Evolutionary conservation across 768 basidiomycete genomes (phyloP), one percentile per base, ranked within the genome.

Genomic region (Mrakia frigida): DNA sequence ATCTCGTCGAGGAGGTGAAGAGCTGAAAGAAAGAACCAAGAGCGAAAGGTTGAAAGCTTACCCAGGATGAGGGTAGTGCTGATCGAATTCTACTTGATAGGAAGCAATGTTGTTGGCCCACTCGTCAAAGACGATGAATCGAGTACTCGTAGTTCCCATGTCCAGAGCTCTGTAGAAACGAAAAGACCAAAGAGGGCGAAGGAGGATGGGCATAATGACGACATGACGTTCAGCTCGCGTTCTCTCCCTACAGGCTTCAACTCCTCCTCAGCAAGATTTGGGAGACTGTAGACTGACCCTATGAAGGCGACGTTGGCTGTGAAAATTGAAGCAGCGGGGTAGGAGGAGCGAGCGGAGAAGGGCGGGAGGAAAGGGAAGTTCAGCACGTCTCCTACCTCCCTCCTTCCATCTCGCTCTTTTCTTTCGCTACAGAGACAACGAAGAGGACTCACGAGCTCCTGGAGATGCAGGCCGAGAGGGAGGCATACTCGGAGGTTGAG

Each of bases 31-130:
- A 41, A 37, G 73, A 46, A 14, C n/a, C 39, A n/a, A 28, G 56
- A 31, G 28, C 23, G 50, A 31, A 41, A 13, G n/a, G 60, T 7
- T 33, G n/a, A 70, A n/a, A 76, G 46, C 77, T 35, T 37, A 77
- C 77, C 77, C 77, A 21, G 77, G 77, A 31, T 77, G 60, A 10
- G 77, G 77, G 43, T 77, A 77, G 77, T 77, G 73, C 56, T 77
- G 77, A 23, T 46, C 65, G 18, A 73, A 73, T 52, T 77, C 77
- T 25, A 77, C 77, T 60, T 77, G 77, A 37, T 77, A 74, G n/a
- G 72, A 69, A 21, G 77, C 63, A 52, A 77, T 72, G 59, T 74
- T 77, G 65, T 77, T 72, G 46, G 77, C 77, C 46, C 46, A 77
- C 56, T 73, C 65, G 63, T 77, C 77, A 63, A 77, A 77, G 35